phyloP scores from a whole-genome alignment of 768 basidiomycete genomes.

The Rubroboletus pulcherrimus region DNA sequence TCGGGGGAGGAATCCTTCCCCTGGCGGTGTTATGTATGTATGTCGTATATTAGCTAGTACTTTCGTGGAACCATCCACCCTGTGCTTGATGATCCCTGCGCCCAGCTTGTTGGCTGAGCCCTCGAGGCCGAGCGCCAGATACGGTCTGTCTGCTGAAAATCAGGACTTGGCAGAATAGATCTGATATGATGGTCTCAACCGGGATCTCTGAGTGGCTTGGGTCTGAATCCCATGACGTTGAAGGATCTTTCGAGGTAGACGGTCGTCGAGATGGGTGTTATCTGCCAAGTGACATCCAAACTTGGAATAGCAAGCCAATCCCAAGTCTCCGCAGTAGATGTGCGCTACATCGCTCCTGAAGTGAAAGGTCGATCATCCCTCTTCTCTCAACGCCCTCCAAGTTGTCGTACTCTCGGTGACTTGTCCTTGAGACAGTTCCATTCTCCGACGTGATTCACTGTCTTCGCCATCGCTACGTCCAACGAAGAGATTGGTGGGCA shows the following conservation, averaged over 20 bases:
- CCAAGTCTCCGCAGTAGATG: not conserved
- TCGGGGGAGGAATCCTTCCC: conserved; percentile 93
- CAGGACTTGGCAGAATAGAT: conserved; percentile 9
- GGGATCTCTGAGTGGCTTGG: conserved; percentile 30
- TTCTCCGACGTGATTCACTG: not conserved
- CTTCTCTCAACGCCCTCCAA: not conserved
- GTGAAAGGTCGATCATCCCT: not conserved
- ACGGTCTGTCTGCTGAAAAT: conserved; percentile 50
- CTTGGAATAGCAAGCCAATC: not conserved
- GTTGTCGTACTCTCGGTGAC: not conserved
- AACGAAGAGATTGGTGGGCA: not conserved
- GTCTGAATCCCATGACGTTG: conserved; percentile 17
- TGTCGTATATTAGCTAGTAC: conserved; percentile 93
- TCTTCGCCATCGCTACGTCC: too few relatives aligned
- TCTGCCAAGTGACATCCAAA: not conserved
- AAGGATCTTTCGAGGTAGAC: conserved; percentile 20
- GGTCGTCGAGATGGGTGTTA: not conserved
- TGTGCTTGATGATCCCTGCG: conserved; percentile 86
- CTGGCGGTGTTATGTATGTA: conserved; percentile 98
- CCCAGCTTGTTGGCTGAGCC: conserved; percentile 98
- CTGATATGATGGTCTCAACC: conserved; percentile 25
- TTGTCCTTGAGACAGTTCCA: not conserved
- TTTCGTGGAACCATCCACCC: conserved; percentile 61
- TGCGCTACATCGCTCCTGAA: not conserved
- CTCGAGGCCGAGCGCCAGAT: conserved; percentile 92